Base-by-base conservation (phyloP, 495 filamentous ascomycete genomes). In the Aspergillus mulundensis region DNA sequence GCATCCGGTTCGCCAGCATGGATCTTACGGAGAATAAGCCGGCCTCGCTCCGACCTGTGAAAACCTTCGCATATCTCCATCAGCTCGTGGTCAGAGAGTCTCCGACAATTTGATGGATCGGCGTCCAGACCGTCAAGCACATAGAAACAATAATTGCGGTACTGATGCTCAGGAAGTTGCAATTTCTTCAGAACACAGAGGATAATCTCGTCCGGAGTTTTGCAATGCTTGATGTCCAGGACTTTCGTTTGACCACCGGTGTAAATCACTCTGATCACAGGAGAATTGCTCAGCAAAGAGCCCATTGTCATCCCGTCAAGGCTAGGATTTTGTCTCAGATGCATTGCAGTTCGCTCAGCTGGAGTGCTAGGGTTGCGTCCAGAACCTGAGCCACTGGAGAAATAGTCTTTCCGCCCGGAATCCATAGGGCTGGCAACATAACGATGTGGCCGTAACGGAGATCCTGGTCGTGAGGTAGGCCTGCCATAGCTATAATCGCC, bases 181-280 rank as follows among this genome's bases (percentile, higher is more conserved):
- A 95, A 86, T 65, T 97, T 97, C 60, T 84, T 86, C 20, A 97
- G 70, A 2, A 93, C 93, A 54, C 84, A 85, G 23, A 88, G 77
- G 70, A 96, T 89, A 50, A 99, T 86, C 53, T 96, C 90, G 59
- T 97, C 94, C 30, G 89, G 84, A 1, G 87, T 95, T 63, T 86
- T 90, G 78, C 90, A 96, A 58, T 86, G 88, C 51, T 88, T 86
- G 47, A 97, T 87, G 66, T 91, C 89, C 52, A 97, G 81, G 7
- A 96, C 91, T 68, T 92, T 91, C 28, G 91, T 95, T 54, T 88
- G 85, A n/a, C 90, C 88, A 41, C 87, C 90, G 24, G 86, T 89
- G 57, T 92, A 95, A 62, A 97, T 96, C 36, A 97, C 88, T 39
- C 90, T 83, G 56, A 97, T 94, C 47, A 95, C 82, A 39, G 89